phyloP scores from a whole-genome alignment of 495 filamentous ascomycete species.

The Xylaria bambusicola region DNA sequence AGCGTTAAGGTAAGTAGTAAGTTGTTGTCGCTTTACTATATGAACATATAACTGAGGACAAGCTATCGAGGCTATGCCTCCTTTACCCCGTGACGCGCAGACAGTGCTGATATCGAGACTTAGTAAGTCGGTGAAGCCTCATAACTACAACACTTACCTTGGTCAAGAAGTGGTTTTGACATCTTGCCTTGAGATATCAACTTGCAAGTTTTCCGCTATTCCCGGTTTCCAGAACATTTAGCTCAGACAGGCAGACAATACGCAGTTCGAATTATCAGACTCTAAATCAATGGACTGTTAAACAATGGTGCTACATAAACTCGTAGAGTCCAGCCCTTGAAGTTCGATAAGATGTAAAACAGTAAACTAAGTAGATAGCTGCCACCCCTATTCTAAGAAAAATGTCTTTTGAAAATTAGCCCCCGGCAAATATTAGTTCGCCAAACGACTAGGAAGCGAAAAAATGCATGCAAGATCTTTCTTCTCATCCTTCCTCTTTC shows the following conservation, averaged over 20 bases:
- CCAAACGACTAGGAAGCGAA: conserved; percentile 5
- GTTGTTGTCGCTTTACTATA: too few species aligned
- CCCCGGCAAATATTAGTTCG: conserved; percentile 17
- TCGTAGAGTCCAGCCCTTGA: too few species aligned
- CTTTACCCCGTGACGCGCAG: background rate
- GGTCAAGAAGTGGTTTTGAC: background rate
- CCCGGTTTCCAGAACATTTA: background rate
- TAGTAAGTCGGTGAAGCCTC: background rate
- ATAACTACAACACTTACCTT: background rate
- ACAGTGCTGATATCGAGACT: background rate
- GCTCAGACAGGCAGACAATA: background rate
- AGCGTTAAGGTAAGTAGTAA: too few species aligned
- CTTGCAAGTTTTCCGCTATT: background rate
- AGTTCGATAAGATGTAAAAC: too few species aligned
- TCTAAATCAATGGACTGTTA: background rate
- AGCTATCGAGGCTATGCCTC: background rate
- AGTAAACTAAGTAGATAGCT: too few species aligned
- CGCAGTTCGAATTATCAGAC: background rate
- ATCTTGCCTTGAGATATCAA: background rate
- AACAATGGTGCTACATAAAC: background rate
- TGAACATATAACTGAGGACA: background rate
- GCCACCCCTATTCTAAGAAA: background rate
- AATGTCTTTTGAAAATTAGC: conserved; percentile 12
- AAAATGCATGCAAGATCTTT: conserved; percentile 17
- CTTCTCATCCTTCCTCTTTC: too few species aligned